These are phyloP conservation scores for Polysphondylium violaceum DNA, from an alignment of 78 protist species.

Conservation along the genomic window DNA sequence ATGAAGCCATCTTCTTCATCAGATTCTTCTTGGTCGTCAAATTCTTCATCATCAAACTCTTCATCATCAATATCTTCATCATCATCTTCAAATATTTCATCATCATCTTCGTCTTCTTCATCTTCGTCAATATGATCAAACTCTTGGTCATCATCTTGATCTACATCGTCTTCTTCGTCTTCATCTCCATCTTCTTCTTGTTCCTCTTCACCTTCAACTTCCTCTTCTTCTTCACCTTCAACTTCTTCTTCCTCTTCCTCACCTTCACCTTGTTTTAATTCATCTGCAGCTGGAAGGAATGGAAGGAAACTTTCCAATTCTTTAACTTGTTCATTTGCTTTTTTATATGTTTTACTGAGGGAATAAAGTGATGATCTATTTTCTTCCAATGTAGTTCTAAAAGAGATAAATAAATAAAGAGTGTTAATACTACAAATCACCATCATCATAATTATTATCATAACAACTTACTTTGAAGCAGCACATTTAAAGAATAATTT, in stretches of 20 bases:
- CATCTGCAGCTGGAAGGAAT: constrained; percentile 19
- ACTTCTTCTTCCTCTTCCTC: constrained; percentile 19
- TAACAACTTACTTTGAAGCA: constrained; percentile 30
- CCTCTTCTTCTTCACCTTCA: constrained; percentile 2
- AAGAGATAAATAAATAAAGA: neutral
- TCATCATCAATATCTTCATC: neutral
- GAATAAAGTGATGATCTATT: constrained; percentile 29
- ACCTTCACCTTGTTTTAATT: constrained; percentile 26
- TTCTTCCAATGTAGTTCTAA: constrained; percentile 7
- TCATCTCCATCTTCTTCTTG: constrained; percentile 2
- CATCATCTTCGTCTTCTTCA: neutral
- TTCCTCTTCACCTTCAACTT: constrained; percentile 4
- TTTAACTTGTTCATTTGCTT: neutral
- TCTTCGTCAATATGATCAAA: neutral
- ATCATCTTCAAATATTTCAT: neutral
- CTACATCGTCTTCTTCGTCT: neutral
- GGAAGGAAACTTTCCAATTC: constrained; percentile 71
- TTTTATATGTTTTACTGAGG: constrained; percentile 6
- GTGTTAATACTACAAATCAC: neutral
- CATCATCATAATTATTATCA: neutral
- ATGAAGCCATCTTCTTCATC: neutral
- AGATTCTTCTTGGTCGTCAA: neutral
- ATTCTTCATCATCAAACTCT: neutral
- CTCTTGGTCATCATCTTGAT: neutral
- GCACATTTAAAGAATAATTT: constrained; percentile 58